Percentiles rank a stretch among this genome's conserved stretches.
These are phyloP conservation scores for Magnusiomyces fungicola DNA, from an alignment of 1,139 yeast genomes.

Conservation along the genomic window DNA sequence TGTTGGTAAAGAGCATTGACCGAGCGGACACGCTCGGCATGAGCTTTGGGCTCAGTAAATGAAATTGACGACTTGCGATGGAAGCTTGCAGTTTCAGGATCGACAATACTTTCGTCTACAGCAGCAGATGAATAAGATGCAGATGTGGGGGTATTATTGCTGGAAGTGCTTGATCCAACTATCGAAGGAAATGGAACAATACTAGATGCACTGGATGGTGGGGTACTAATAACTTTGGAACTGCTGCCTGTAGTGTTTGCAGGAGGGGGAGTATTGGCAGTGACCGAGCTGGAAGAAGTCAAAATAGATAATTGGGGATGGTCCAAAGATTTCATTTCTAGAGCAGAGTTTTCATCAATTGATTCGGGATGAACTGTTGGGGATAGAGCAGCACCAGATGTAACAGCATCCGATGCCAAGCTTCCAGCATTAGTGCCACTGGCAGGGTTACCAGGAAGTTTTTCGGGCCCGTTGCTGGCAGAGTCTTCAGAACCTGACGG, in stretches of 20 bases:
- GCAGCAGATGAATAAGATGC: no score
- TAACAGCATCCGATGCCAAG: background rate
- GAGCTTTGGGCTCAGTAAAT: constrained; percentile 15
- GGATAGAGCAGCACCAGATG: background rate
- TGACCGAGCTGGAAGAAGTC: background rate
- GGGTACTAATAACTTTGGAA: background rate
- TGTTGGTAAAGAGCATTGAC: constrained; percentile 13
- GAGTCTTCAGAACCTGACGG: background rate
- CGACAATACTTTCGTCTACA: no score
- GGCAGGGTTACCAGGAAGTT: background rate
- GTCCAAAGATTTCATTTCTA: background rate
- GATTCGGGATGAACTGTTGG: background rate
- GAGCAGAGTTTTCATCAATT: background rate
- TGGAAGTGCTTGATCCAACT: no score
- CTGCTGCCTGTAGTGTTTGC: background rate
- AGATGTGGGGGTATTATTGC: no score
- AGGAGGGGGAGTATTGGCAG: background rate
- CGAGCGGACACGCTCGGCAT: constrained; percentile 13
- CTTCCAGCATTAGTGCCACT: background rate
- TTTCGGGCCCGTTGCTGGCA: background rate
- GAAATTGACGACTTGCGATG: constrained; percentile 10
- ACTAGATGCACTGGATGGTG: background rate
- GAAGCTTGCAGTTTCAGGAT: background rate
- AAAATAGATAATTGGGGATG: background rate
- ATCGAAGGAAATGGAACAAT: background rate